A percentile compares a stretch with the other conserved stretches of the same genome.
These are phyloP conservation scores for Macrolepiota albuminosa DNA, from an alignment of 768 basidiomycete species.

Conservation along the genomic window DNA sequence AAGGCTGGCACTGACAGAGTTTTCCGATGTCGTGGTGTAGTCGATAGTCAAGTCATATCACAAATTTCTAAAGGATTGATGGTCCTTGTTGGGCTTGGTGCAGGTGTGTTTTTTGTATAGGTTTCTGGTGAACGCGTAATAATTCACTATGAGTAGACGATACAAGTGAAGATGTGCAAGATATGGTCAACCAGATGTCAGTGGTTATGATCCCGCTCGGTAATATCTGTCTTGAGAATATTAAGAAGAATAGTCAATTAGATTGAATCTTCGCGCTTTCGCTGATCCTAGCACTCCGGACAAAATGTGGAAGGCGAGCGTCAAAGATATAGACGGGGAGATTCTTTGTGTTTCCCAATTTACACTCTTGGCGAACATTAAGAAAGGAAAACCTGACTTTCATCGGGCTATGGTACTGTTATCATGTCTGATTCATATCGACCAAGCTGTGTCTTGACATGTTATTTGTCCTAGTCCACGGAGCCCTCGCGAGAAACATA, in stretches of 20 bases:
- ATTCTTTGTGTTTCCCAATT: slow-evolving; percentile 95
- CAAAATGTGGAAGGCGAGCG: slow-evolving; percentile 81
- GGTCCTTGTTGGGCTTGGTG: slow-evolving; percentile 86
- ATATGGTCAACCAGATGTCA: slow-evolving; percentile 81
- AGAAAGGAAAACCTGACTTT: slow-evolving; percentile 91
- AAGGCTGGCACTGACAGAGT: not conserved
- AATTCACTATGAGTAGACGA: slow-evolving; percentile 56
- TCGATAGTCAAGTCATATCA: slow-evolving; percentile 75
- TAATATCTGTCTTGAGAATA: not conserved
- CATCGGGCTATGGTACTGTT: slow-evolving; percentile 82
- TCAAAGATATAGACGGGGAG: slow-evolving; percentile 87
- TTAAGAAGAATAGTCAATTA: slow-evolving; percentile 23
- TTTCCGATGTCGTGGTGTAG: slow-evolving; percentile 32
- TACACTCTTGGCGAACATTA: slow-evolving; percentile 81
- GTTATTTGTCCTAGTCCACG: slow-evolving; percentile 41
- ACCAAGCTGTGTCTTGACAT: not conserved
- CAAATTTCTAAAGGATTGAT: slow-evolving; percentile 82
- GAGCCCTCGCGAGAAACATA: slow-evolving; percentile 70
- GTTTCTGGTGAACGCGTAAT: not conserved
- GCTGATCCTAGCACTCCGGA: slow-evolving; percentile 47
- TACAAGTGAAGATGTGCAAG: slow-evolving; percentile 64
- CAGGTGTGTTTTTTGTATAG: slow-evolving; percentile 43
- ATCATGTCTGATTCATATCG: not conserved
- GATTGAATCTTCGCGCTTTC: slow-evolving; percentile 72
- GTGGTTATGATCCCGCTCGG: slow-evolving; percentile 10